phyloP scores from a whole-genome alignment of 2,329 filamentous ascomycete species.

The Alternaria triticina region DNA sequence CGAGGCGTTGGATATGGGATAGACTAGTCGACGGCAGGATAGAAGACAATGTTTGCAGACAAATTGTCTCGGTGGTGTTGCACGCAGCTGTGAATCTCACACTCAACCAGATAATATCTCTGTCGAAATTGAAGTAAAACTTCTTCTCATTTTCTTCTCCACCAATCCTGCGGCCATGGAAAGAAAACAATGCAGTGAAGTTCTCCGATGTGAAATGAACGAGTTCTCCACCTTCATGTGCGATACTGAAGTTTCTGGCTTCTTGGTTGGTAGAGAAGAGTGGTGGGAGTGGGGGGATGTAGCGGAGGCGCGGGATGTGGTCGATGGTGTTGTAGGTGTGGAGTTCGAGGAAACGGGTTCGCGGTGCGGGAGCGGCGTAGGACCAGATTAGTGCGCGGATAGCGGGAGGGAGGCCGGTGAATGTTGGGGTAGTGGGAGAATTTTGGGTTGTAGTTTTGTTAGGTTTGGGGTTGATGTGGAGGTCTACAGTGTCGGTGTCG shows the following conservation, averaged over 20 bases:
- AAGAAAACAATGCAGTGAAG: neutral
- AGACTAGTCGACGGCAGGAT: neutral
- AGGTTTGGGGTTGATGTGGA: neutral
- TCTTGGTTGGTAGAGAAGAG: conserved; percentile 14
- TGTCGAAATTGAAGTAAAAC: conserved; percentile 18
- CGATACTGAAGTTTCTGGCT: conserved; percentile 12
- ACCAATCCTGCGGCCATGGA: neutral
- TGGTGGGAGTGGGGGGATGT: conserved; percentile 15
- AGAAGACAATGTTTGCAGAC: conserved; percentile 5
- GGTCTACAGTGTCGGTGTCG: neutral
- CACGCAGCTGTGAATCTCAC: conserved; percentile 10
- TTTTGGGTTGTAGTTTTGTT: neutral
- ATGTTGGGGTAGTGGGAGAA: neutral
- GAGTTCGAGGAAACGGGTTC: conserved; percentile 22
- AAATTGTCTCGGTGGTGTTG: conserved; percentile 11
- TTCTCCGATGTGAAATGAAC: neutral
- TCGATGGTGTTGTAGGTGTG: conserved; percentile 14
- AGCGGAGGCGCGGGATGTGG: conserved; percentile 8
- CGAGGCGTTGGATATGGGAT: neutral
- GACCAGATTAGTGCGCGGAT: conserved; percentile 9
- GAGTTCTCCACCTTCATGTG: conserved; percentile 10
- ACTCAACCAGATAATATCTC: conserved; percentile 17
- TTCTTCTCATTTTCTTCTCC: neutral
- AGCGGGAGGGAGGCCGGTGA: conserved; percentile 1
- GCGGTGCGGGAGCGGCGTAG: conserved; percentile 9